Conservation (phyloP, 2,329 filamentous ascomycete genomes). For the Microthyrium microscopicum region DNA sequence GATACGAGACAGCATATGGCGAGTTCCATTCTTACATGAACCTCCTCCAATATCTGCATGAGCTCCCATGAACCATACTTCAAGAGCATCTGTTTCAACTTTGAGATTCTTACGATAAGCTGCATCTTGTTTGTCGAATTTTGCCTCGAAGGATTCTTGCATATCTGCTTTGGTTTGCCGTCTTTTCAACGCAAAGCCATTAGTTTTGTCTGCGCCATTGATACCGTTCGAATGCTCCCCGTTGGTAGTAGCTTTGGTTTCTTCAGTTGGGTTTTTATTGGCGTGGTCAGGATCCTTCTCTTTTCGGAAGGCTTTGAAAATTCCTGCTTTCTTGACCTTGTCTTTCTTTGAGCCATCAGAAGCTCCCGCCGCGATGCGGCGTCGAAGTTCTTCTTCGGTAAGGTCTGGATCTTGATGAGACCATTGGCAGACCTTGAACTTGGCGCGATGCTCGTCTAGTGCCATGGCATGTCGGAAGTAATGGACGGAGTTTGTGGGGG, state of each 20-base stretch:
- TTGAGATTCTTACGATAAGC: constrained; percentile 10
- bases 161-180: background rate
- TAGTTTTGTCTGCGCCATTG: background rate
- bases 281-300: constrained; percentile 2
- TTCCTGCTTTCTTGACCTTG: constrained; percentile 2
- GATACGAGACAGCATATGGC: constrained; percentile 28
- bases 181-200: no score
- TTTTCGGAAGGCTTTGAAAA: background rate
- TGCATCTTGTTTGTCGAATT: constrained; percentile 11
- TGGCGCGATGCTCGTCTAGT: constrained; percentile 26
- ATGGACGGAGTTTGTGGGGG: constrained; percentile 18
- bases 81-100: constrained; percentile 16
- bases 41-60: constrained; percentile 31
- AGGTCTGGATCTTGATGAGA: constrained; percentile 15
- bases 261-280: constrained; percentile 1
- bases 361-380: constrained; percentile 1
- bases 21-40: constrained; percentile 23
- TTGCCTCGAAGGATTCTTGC: constrained; percentile 7
- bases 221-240: background rate
- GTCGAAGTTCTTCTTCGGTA: constrained; percentile 2
- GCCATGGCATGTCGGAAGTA: constrained; percentile 29
- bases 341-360: constrained; percentile 9
- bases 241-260: background rate
- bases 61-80: constrained; percentile 28
- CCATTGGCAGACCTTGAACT: constrained; percentile 27